phyloP scores from a whole-genome alignment of 1,139 yeast genomes.

The Geotrichum siamense region DNA sequence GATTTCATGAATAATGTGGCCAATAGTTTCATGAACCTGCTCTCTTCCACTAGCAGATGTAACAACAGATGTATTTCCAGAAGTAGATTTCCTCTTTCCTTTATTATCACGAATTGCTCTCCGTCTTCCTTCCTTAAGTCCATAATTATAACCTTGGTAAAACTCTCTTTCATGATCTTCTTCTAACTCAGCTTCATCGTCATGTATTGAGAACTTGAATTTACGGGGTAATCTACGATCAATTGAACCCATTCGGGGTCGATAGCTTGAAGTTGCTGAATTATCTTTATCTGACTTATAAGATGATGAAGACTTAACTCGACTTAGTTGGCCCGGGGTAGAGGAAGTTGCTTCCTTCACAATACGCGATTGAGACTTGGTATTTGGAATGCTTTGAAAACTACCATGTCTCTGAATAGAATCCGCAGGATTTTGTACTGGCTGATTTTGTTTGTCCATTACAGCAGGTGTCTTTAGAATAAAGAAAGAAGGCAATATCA shows the following conservation, averaged over 20 bases:
- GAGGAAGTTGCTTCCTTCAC: no score
- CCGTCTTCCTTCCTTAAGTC: constrained; percentile 40
- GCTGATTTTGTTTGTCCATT: no score
- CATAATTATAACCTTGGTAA: constrained; percentile 66
- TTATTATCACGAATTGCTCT: constrained; percentile 9
- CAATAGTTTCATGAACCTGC: constrained; percentile 1
- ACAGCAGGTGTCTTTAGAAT: no score
- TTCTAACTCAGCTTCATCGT: constrained; percentile 58
- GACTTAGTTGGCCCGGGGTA: background rate
- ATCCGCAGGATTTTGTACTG: no score
- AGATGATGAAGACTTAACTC: constrained; percentile 7
- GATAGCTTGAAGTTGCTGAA: background rate
- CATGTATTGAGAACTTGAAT: constrained; percentile 49
- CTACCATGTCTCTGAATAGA: no score
- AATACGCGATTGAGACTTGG: no score
- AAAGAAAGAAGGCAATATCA: no score
- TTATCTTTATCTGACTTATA: constrained; percentile 6
- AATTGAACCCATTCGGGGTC: constrained; percentile 4
- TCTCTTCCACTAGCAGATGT: background rate
- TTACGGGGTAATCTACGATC: constrained; percentile 18
- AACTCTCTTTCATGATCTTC: constrained; percentile 56
- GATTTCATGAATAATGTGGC: constrained; percentile 12
- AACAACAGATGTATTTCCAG: background rate
- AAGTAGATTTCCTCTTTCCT: constrained; percentile 1
- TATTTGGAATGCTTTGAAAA: no score